Evolutionary conservation across 148 eudicot genomes (phyloP).

Genomic region (Agrostemma githago): DNA sequence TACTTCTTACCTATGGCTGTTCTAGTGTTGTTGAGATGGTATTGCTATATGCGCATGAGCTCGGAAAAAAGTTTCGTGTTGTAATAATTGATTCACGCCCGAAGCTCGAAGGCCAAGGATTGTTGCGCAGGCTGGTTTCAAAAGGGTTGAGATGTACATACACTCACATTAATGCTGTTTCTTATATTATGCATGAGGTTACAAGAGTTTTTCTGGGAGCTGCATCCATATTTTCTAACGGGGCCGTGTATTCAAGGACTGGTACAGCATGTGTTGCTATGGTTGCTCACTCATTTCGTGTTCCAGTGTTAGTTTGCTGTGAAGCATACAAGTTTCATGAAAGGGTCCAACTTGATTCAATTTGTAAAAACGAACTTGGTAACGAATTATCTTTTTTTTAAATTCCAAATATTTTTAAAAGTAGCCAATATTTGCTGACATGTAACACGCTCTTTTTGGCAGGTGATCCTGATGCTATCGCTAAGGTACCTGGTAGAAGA

Average conservation of each 20-base stretch:
- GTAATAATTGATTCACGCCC: constrained; percentile 92
- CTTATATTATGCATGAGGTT: constrained; percentile 90
- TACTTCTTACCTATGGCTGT: constrained; percentile 73
- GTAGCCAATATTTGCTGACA: background rate
- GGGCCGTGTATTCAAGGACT: constrained; percentile 75
- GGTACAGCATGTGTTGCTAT: constrained; percentile 94
- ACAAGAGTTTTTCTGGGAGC: constrained; percentile 78
- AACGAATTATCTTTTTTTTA: constrained; percentile 6
- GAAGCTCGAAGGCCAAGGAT: constrained; percentile 70
- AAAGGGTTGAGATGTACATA: constrained; percentile 85
- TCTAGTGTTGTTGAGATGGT: constrained; percentile 78
- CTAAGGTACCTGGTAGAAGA: constrained; percentile 61
- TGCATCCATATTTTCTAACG: constrained; percentile 79
- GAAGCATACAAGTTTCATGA: constrained; percentile 95
- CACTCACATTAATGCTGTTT: constrained; percentile 83
- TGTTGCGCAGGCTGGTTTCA: constrained; percentile 61
- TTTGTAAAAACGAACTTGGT: constrained; percentile 90
- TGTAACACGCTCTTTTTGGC: constrained; percentile 17
- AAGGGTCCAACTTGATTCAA: constrained; percentile 91
- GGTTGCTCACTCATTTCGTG: constrained; percentile 83
- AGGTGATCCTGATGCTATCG: constrained; percentile 77
- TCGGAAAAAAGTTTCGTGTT: constrained; percentile 72
- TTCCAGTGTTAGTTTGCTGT: constrained; percentile 87
- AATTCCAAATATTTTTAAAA: background rate
- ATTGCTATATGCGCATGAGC: constrained; percentile 63